Evolutionary conservation across 1,284 basidiomycete species (phyloP).

Genomic region (Xerocomus minutiporus): DNA sequence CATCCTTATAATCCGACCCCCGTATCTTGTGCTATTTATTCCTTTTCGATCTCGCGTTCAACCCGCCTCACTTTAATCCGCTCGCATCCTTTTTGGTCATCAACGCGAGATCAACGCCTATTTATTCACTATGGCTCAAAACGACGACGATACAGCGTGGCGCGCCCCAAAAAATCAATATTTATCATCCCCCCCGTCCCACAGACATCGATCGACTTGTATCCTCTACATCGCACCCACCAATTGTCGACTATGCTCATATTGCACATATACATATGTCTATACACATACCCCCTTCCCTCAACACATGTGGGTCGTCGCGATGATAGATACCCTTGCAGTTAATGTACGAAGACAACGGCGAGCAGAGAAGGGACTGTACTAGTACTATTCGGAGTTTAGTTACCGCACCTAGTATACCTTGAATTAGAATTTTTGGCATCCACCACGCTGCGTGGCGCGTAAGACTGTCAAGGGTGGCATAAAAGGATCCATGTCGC

Average conservation of each 20-base stretch:
- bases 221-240: slow-evolving; percentile 28
- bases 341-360: slow-evolving; percentile 28
- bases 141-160: slow-evolving; percentile 25
- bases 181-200: slow-evolving; percentile 27
- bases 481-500: slow-evolving; percentile 16
- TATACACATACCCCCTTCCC: slow-evolving; percentile 19
- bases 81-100: slow-evolving; percentile 8
- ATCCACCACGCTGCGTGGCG: slow-evolving; percentile 1
- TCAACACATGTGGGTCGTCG: slow-evolving; percentile 24
- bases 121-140: slow-evolving; percentile 29
- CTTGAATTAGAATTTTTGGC: slow-evolving; percentile 36
- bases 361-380: slow-evolving; percentile 33
- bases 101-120: slow-evolving; percentile 24
- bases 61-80: slow-evolving; percentile 1
- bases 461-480: slow-evolving; percentile 15
- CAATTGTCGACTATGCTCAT: slow-evolving; percentile 29
- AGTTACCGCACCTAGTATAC: slow-evolving; percentile 33
- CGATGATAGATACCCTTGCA: slow-evolving; percentile 33
- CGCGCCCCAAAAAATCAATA: slow-evolving; percentile 17
- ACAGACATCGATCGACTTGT: slow-evolving; percentile 24
- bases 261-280: slow-evolving; percentile 29
- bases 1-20: slow-evolving; percentile 16
- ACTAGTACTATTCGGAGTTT: slow-evolving; percentile 31
- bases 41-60: slow-evolving; percentile 23
- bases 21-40: slow-evolving; percentile 31